Evolutionary conservation across 2,329 filamentous ascomycete genomes (phyloP), one percentile per base, ranked within the genome.

Genomic region (Cordyceps sp.): DNA sequence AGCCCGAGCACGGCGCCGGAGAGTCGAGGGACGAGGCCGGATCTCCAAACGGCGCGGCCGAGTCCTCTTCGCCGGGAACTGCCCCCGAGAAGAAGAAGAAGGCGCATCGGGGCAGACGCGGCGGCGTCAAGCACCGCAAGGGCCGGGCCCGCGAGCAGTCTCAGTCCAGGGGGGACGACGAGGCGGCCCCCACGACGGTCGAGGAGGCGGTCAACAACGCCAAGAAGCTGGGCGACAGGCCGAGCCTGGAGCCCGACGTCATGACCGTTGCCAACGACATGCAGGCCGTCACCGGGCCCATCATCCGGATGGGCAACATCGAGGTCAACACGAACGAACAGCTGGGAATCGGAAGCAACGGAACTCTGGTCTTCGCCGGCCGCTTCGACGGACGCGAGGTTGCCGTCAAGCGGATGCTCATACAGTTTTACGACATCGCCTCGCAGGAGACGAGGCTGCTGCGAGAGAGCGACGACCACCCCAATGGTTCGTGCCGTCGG

Each of bases 351-450:
- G 90, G 90, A 33, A 96, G 88, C 52, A 93, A 94, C 48, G 90
- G 90, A n/a, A 98, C 90, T 0, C 75, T 92, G 33, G 90, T 98
- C 1, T 96, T 90, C 52, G 78, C 83, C 30, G 90, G 90, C n/a
- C 82, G 77, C 33, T 96, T 93, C 50, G 90, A 93, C 51, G 85
- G 85, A 17, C 78, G 86, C 31, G 79, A 86, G 28, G 88, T 98
- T 18, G 90, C 90, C 1, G 84, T 98, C 30, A 98, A 98, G 62
- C 75, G 90, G 22, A 93, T 98, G 84, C 64, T 96, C 37, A 83
- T 88, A 22, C 83, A 93, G 43, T 94, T 94, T 45, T 94, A 86
- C 50, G 88, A 93, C 41, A 82, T 98, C 43, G 90, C 90, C 1
- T 85, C 83, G 10, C 85, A 93, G 46, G 90, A 98, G 56, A 93